Conservation (phyloP, 2,329 filamentous ascomycete genomes). For the Cercospora zeae-maydis region DNA sequence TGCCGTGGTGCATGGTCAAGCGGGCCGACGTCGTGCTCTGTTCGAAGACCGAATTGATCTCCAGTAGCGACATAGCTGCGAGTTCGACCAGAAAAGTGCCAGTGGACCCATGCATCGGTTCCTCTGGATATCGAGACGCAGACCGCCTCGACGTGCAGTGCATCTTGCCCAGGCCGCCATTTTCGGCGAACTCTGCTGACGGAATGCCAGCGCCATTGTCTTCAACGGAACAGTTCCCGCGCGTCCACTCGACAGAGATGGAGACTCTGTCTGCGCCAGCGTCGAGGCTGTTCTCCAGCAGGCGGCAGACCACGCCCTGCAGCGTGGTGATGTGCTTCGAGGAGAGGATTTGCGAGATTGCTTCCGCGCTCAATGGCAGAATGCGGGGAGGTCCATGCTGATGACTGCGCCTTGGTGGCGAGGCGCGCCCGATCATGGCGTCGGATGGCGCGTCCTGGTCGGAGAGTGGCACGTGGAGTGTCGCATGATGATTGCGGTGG, state of each 20-base stretch:
- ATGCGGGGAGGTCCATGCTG: slow-evolving; percentile 20
- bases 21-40: slow-evolving; percentile 59
- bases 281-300: slow-evolving; percentile 83
- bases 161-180: slow-evolving; percentile 66
- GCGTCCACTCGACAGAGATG: slow-evolving; percentile 68
- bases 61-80: slow-evolving; percentile 70
- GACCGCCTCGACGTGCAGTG: slow-evolving; percentile 70
- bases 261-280: slow-evolving; percentile 66
- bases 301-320: slow-evolving; percentile 64
- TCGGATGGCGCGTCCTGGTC: slow-evolving; percentile 18
- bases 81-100: slow-evolving; percentile 77
- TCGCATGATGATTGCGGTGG: slow-evolving; percentile 12
- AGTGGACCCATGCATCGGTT: slow-evolving; percentile 58
- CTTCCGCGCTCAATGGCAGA: slow-evolving; percentile 27
- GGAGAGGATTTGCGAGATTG: slow-evolving; percentile 69
- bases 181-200: slow-evolving; percentile 65
- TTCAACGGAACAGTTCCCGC: slow-evolving; percentile 74
- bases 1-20: slow-evolving; percentile 67
- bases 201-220: slow-evolving; percentile 80
- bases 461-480: not conserved
- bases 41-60: slow-evolving; percentile 67
- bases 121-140: slow-evolving; percentile 31
- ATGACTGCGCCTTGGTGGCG: not conserved
- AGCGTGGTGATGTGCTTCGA: slow-evolving; percentile 75
- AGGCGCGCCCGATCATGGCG: slow-evolving; percentile 7